Evolutionary conservation across 1,284 basidiomycete genomes (phyloP), one percentile per base, ranked within the genome.

Genomic region (Entoloma clypeatum): DNA sequence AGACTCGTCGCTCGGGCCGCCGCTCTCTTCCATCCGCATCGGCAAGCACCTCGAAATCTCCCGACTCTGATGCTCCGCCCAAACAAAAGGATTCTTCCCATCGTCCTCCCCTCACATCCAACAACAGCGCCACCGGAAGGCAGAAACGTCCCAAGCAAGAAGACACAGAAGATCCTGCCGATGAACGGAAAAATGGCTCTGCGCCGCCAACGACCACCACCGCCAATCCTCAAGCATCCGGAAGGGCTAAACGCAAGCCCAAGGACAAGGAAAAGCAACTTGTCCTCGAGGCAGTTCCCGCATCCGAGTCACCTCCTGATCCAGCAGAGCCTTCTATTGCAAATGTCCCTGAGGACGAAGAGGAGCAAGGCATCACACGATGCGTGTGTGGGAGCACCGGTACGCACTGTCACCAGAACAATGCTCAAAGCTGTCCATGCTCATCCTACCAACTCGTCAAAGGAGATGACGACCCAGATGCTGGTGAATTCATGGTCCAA

Each of bases 401-500:
- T 94, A 59, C 59, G 84, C 71, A 37, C 48, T 47, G 48, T 32
- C 35, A 27, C 40, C n/a, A n/a, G n/a, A n/a, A n/a, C n/a, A n/a
- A n/a, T n/a, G n/a, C 9, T 29, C 43, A 18, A 23, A 35, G 39
- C 30, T 22, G 33, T 17, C 34, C 16, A 41, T 39, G 43, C 44
- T 36, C 19, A 36, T 47, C 38, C 38, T 39, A 14, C 37, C 58
- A 43, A 56, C 41, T 43, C 47, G 45, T 48, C 48, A 50, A 61
- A 79, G 75, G 76, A 64, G 86, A 89, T 58, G 87, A 88, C 57
- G 82, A 84, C 54, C 78, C 84, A 51, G 80, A 81, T 57, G 74
- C 79, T 37, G 86, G 85, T 36, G 91, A 92, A 65, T 87, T 92
- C 61, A 97, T 98, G 92, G 92, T 97, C 38, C 89, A 94, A 64